Conservation (phyloP, 106 monocot species). For the Hemerocallis citrina region DNA sequence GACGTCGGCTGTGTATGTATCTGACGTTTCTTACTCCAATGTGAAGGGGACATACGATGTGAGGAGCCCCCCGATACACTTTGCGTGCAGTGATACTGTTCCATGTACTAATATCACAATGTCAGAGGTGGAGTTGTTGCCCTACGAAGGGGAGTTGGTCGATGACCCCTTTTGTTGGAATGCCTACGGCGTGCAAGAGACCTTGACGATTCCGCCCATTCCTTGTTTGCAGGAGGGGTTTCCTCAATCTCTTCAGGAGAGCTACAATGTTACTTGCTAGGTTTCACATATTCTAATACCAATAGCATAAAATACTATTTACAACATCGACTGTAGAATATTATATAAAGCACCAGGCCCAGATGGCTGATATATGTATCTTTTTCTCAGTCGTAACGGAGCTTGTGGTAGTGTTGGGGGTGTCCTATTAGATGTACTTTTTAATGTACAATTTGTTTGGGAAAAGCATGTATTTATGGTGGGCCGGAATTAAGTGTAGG, state of each 20-base stretch:
- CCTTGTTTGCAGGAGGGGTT: slow-evolving; percentile 64
- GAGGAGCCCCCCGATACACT: slow-evolving; percentile 71
- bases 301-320: no score
- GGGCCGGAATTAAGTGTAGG: neutral
- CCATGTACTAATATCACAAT: slow-evolving; percentile 93
- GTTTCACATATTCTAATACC: no score
- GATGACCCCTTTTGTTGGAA: slow-evolving; percentile 99
- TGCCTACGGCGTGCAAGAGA: slow-evolving; percentile 63
- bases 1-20: slow-evolving; percentile 68
- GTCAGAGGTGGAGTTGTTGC: slow-evolving; percentile 87
- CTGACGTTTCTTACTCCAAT: slow-evolving; percentile 60
- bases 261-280: neutral
- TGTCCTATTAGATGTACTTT: neutral
- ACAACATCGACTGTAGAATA: neutral
- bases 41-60: slow-evolving; percentile 88
- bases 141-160: slow-evolving; percentile 67
- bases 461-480: neutral
- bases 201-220: slow-evolving; percentile 78
- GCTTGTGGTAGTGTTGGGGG: no score
- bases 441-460: neutral
- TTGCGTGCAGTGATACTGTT: slow-evolving; percentile 89
- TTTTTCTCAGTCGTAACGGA: neutral
- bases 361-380: neutral
- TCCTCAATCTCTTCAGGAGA: slow-evolving; percentile 41
- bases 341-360: slow-evolving; percentile 4